Base-by-base conservation (phyloP, 1,284 basidiomycete species). In the Ceratobasidium sp. region DNA sequence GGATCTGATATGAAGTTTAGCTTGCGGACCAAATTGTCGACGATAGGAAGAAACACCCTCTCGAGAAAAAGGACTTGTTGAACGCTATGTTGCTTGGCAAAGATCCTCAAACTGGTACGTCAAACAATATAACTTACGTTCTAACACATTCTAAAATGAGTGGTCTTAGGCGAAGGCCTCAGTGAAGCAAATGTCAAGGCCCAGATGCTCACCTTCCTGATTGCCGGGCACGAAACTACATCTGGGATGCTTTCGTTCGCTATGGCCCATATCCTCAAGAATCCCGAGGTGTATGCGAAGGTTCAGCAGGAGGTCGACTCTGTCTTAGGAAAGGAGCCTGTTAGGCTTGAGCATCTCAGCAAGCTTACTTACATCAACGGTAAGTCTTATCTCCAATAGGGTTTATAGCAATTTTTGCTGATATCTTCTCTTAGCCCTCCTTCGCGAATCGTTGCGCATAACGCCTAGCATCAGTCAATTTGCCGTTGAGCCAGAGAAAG, bases 201-300 rank as follows among this genome's bases (percentile, higher is more conserved):
- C 16, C 62, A 81, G 75, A 76, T 80, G 69, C 75, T 80, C 9
- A 80, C 79, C 5, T 81, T 81, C 77, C 71, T 81, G 18, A 80
- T 81, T 47, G 80, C 80, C 1, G 80, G 79, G 2, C 79, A 79
- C 73, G 79, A 80, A 38, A 70, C 66, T 13, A 73, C 67, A 18
- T 78, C 79, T 1, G 77, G 77, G 3, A 78, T 78, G 21, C 72
- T 79, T 67, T 77, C 79, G 46, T 78, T 77, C 75, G 67, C 75
- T 38, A 75, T 76, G 47, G 78, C 79, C 75, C 78, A 76, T 66
- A 74, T 80, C 30, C 72, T 80, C 26, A 76, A 77, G 58, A 76
- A 76, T 38, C 80, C 80, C 0, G 35, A 70, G 18, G 74, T 76
- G 0, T 77, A 78, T 70, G 69, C 66, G 23, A 78, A 76, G 64